Evolutionary conservation across 169 alveolate genomes (phyloP), one percentile per base, ranked within the genome.

Genomic region (Theileria equi): DNA sequence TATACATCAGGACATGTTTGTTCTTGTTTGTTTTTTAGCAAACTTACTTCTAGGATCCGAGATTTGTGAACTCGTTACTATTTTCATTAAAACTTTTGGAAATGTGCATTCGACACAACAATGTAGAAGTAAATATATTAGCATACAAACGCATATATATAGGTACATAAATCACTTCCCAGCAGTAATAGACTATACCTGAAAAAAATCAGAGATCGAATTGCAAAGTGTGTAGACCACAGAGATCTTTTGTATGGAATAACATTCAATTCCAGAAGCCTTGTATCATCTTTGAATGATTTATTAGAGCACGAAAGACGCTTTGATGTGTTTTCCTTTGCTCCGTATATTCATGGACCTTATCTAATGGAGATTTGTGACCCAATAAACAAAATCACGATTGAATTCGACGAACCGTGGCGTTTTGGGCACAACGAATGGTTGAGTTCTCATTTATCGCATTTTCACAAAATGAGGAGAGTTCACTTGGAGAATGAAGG

Each of bases 331-430:
- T n/a, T n/a, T n/a, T 19, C 54, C 53, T 19, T 65, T 19, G 58
- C 68, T 8, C 59, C 86, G 3, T 65, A 67, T 25, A 38, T 77
- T 1, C 82, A 77, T 19, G 86, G 86, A 23, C 86, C 86, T 31
- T 77, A 77, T 35, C 64, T 67, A 25, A 13, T 77, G 3, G 29
- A 23, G 41, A 29, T 23, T 34, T 77, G 78, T 29, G 76, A 77
- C 60, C 86, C 86, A 6, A 32, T 68, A 2, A 44, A 35, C 25
- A 65, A 28, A 45, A 21, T 68, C 6, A 35, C 60, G 23, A 38
- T 77, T 34, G 61, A 77, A 55, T 1, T 13, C 36, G 13, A 28
- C 13, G 1, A 1, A 16, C 5, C 68, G 2, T 25, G 55, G 64
- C 3, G n/a, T n/a, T 11, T 5, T 13, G 31, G 35, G 25, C 19